Conservation (phyloP, 139 green algal species). For the Haematococcus lacustris region DNA sequence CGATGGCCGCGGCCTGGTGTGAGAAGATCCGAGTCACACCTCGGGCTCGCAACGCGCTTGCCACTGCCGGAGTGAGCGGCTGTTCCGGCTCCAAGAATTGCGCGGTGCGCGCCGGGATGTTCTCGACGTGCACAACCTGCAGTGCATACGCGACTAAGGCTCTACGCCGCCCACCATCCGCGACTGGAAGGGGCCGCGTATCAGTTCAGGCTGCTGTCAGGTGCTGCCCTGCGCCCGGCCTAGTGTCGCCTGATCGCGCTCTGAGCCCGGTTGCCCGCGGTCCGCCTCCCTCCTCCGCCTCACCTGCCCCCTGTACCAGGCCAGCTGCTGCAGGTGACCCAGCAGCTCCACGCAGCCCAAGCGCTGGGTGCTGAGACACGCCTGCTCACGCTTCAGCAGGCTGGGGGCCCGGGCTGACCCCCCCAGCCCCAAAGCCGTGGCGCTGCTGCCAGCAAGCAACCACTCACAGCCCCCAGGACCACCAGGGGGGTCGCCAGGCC, state of each 20-base stretch:
- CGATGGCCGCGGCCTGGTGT: constrained; percentile 50
- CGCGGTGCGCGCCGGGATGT: constrained; percentile 40
- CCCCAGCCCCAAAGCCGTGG: too few relatives aligned
- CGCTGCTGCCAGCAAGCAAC: too few relatives aligned
- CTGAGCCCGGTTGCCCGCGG: background rate
- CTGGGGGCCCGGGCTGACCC: too few relatives aligned
- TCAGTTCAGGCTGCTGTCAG: background rate
- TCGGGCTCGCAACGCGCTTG: background rate
- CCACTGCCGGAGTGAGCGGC: background rate
- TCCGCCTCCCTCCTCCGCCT: background rate
- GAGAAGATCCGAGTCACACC: constrained; percentile 10
- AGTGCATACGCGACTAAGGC: background rate
- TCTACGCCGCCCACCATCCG: background rate
- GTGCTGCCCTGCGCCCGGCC: background rate
- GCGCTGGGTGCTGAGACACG: constrained; percentile 11
- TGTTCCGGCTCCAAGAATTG: constrained; percentile 12
- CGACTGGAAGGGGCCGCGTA: background rate
- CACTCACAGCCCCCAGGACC: too few relatives aligned
- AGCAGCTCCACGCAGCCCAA: constrained; percentile 41
- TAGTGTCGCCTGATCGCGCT: background rate
- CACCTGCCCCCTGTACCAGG: constrained; percentile 60
- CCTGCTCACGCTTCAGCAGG: background rate
- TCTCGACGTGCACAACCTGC: constrained; percentile 60
- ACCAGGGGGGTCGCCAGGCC: too few relatives aligned
- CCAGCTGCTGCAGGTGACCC: constrained; percentile 49